phyloP scores from a whole-genome alignment of 202 grass and related monocot species.

The Zizania palustris region DNA sequence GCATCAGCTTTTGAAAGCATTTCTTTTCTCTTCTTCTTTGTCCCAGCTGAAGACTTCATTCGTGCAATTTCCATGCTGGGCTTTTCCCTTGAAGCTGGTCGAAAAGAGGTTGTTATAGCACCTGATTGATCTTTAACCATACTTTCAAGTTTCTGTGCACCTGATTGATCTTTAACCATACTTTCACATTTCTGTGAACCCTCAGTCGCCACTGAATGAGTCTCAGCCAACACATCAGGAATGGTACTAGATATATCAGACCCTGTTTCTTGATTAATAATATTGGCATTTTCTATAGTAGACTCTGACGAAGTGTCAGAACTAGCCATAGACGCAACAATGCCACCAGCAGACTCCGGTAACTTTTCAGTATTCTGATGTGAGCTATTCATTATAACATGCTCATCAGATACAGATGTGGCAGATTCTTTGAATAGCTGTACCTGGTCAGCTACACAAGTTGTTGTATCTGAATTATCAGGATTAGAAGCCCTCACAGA shows the following conservation, averaged over 20 bases:
- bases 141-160: constrained; percentile 42
- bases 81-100: constrained; percentile 63
- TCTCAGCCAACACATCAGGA: constrained; percentile 7
- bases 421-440: constrained; percentile 37
- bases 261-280: constrained; percentile 34
- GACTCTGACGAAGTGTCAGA: constrained; percentile 38
- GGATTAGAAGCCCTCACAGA: background rate
- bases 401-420: constrained; percentile 37
- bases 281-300: constrained; percentile 37
- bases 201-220: constrained; percentile 37
- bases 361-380: constrained; percentile 20
- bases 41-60: constrained; percentile 42
- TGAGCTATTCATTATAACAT: constrained; percentile 6
- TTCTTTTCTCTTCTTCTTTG: constrained; percentile 81
- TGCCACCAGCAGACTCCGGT: constrained; percentile 24
- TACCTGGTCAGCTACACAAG: constrained; percentile 24
- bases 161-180: constrained; percentile 37
- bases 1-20: constrained; percentile 97
- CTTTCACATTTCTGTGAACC: constrained; percentile 40
- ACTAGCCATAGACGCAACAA: constrained; percentile 7
- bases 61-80: constrained; percentile 47
- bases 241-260: constrained; percentile 20
- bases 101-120: constrained; percentile 29
- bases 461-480: constrained; percentile 32
- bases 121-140: constrained; percentile 35